Percentiles rank a stretch among this genome's conserved stretches.
Conservation (phyloP, 164 flowering plant species). For the Echeveria elegans region DNA sequence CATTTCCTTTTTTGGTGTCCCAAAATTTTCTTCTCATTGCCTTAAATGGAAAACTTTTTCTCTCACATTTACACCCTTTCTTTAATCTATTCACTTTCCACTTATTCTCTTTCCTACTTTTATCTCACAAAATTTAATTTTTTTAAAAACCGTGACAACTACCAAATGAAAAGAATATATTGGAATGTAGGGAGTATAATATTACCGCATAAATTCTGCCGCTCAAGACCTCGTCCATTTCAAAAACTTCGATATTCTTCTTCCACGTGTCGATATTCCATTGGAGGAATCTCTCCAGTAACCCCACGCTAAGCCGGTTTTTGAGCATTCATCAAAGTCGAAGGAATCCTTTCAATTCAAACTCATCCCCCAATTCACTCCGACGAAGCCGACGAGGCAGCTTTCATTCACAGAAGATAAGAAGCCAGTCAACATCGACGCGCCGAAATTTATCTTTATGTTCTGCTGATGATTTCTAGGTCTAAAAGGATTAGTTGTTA, state of each 20-base stretch:
- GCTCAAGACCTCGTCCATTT: constrained; percentile 4
- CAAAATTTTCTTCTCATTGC: too few relatives aligned
- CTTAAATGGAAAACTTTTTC: too few relatives aligned
- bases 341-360: background rate
- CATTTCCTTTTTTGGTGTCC: too few relatives aligned
- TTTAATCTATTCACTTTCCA: too few relatives aligned
- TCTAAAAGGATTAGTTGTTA: background rate
- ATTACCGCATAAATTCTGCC: constrained; percentile 2
- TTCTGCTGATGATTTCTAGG: background rate
- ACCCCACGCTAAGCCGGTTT: constrained; percentile 2
- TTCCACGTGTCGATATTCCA: background rate
- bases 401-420: background rate
- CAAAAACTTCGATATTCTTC: background rate
- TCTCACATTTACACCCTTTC: too few relatives aligned
- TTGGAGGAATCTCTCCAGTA: background rate
- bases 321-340: background rate
- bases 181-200: too few relatives aligned
- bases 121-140: too few relatives aligned
- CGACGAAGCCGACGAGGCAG: background rate
- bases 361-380: background rate
- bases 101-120: too few relatives aligned
- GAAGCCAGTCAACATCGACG: background rate
- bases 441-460: background rate
- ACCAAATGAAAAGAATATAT: too few relatives aligned
- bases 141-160: too few relatives aligned